Conservation (phyloP, 306 rosid genomes). For the Trifolium pratense region DNA sequence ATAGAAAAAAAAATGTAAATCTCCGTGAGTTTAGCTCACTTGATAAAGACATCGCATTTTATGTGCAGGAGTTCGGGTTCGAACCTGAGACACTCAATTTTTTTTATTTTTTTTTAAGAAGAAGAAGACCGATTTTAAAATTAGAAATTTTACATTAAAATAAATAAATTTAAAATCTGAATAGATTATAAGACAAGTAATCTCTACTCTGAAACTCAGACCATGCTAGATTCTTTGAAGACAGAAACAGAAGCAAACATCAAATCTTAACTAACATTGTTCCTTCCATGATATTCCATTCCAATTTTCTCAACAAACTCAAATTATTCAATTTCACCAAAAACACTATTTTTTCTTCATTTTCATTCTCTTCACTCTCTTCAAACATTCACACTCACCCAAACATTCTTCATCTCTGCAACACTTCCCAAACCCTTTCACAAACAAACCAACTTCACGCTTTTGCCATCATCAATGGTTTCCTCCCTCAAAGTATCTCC, state of each 20-base stretch:
- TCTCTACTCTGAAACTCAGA: no score
- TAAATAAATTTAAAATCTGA: no score
- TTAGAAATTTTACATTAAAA: no score
- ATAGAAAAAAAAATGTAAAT: no score
- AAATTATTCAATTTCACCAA: constrained; percentile 22
- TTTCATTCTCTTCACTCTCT: constrained; percentile 14
- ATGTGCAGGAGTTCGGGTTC: no score
- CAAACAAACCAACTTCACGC: constrained; percentile 83
- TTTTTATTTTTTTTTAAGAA: no score
- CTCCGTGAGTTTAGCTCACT: no score
- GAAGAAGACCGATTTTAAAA: no score
- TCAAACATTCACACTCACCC: constrained; percentile 36
- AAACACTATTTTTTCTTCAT: constrained; percentile 31
- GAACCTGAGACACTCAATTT: no score
- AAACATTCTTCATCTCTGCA: constrained; percentile 58
- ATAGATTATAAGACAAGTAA: no score
- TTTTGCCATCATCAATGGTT: constrained; percentile 53
- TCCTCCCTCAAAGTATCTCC: constrained; percentile 73
- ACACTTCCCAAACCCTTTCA: constrained; percentile 49
- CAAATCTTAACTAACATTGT: background rate
- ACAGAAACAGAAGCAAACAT: background rate
- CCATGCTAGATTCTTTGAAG: background rate
- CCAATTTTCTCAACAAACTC: constrained; percentile 42
- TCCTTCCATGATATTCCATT: constrained; percentile 23
- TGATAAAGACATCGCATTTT: no score